A percentile compares a stretch with the other conserved stretches of the same genome.
Conservation (phyloP, 2,329 filamentous ascomycete species). For the Exophiala spinifera region DNA sequence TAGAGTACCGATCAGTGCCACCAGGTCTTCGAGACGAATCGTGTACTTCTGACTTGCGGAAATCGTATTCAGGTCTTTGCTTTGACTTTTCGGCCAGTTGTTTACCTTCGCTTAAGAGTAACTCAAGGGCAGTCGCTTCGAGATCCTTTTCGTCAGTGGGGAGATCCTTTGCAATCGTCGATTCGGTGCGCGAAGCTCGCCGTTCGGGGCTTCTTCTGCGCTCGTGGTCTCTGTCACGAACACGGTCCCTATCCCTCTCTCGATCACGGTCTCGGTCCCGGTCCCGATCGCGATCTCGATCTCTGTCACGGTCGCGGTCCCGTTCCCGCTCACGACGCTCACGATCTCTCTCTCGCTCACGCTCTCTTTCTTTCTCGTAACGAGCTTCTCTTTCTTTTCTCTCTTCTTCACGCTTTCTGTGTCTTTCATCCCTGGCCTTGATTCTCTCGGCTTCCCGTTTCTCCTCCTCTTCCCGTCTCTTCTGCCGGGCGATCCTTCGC, state of each 20-base stretch:
- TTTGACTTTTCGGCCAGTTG: constrained; percentile 52
- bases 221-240: constrained; percentile 30
- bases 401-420: constrained; percentile 46
- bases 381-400: constrained; percentile 39
- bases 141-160: constrained; percentile 53
- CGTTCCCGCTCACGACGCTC: constrained; percentile 33
- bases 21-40: constrained; percentile 30
- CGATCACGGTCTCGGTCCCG: constrained; percentile 37
- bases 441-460: constrained; percentile 52
- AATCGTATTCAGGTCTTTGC: constrained; percentile 50
- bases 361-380: constrained; percentile 33
- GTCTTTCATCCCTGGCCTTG: constrained; percentile 48
- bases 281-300: constrained; percentile 28
- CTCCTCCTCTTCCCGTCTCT: constrained; percentile 52
- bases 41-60: constrained; percentile 33
- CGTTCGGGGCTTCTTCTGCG: constrained; percentile 33
- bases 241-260: constrained; percentile 29
- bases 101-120: constrained; percentile 54
- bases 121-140: constrained; percentile 54
- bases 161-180: constrained; percentile 31
- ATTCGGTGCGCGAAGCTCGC: constrained; percentile 35
- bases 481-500: constrained; percentile 49
- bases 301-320: constrained; percentile 28
- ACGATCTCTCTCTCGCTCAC: constrained; percentile 34
- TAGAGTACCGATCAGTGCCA: constrained; percentile 27